Conservation (phyloP, 2,329 filamentous ascomycete species). For the Lachnellula arida region DNA sequence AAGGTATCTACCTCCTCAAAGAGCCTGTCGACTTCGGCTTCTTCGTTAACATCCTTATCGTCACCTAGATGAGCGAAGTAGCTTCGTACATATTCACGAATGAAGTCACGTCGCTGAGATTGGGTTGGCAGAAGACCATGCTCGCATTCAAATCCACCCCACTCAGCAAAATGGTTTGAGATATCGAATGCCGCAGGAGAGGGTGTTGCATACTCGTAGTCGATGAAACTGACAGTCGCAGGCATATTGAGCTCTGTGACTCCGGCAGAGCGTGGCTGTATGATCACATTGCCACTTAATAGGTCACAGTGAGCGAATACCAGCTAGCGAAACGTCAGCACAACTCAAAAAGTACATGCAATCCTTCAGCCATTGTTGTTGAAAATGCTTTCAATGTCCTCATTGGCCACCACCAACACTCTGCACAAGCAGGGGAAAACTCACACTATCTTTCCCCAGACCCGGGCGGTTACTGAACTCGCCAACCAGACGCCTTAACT, state of each 20-base stretch:
- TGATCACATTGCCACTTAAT: constrained; percentile 92
- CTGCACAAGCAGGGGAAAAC: constrained; percentile 29
- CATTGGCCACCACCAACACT: neutral
- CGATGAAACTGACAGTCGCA: constrained; percentile 76
- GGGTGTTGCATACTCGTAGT: constrained; percentile 96
- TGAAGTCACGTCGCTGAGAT: constrained; percentile 71
- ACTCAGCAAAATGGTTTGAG: constrained; percentile 97
- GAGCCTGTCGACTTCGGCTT: constrained; percentile 63
- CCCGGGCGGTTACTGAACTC: constrained; percentile 74
- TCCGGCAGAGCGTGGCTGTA: constrained; percentile 50
- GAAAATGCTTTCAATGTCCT: neutral
- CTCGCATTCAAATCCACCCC: constrained; percentile 96
- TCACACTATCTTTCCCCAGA: constrained; percentile 69
- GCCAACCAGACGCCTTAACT: constrained; percentile 65
- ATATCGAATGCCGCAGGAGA: constrained; percentile 95
- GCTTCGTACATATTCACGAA: constrained; percentile 73
- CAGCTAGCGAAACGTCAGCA: constrained; percentile 47
- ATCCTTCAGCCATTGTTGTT: neutral
- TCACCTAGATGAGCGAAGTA: constrained; percentile 57
- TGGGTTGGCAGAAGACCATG: constrained; percentile 76
- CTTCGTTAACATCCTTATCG: constrained; percentile 40
- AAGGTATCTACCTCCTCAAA: constrained; percentile 80
- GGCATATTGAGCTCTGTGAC: constrained; percentile 33
- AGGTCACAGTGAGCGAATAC: constrained; percentile 96
- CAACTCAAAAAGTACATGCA: neutral